Base-by-base conservation (phyloP, 495 filamentous ascomycete genomes). In the Hypoxylon perforatum region DNA sequence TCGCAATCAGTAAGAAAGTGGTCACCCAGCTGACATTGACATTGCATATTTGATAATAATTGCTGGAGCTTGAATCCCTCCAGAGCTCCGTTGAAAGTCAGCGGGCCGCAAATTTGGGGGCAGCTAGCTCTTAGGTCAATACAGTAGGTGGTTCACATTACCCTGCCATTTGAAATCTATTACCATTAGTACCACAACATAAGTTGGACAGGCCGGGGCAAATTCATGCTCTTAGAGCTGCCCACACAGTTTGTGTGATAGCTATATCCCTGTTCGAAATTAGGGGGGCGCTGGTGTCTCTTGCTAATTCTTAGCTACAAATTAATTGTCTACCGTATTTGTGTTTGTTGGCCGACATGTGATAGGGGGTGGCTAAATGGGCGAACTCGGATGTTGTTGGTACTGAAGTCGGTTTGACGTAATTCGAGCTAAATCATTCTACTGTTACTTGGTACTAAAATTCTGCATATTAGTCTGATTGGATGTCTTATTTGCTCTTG, bases 211-310 rank as follows among this genome's bases (percentile, higher is more conserved):
- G 30, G 7, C 30, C 30, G 3, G 30, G 39, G 46, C 21, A 19
- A 60, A 48, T 60, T 59, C 63, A 44, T 55, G 44, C 55, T 47
- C 41, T 30, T 54, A 35, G 62, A 52, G 54, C 30, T 28, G 41
- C 33, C 48, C 41, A 52, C 54, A 65, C 46, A 45, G 48, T 41
- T 17, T 46, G 6, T 8, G 17, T n/a, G 38, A 38, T 67, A 57
- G 22, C 45, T 19, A 12, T 19, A 51, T 49, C 46, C 46, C 33
- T 56, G 55, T 30, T 11, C 15, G 23, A 48, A 30, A n/a, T 28
- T 49, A 17, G 19, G 48, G 14, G 48, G 49, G 18, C 30, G 39
- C 45, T 21, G 38, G 22, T 21, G 42, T 41, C 36, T 55, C 50
- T 36, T 42, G 59, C 44, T 63, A 25, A 57, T 51, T 18, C 35